These are phyloP conservation scores for Monosporascus sp. DNA, from an alignment of 2,329 filamentous ascomycete genomes.

Conservation along the genomic window DNA sequence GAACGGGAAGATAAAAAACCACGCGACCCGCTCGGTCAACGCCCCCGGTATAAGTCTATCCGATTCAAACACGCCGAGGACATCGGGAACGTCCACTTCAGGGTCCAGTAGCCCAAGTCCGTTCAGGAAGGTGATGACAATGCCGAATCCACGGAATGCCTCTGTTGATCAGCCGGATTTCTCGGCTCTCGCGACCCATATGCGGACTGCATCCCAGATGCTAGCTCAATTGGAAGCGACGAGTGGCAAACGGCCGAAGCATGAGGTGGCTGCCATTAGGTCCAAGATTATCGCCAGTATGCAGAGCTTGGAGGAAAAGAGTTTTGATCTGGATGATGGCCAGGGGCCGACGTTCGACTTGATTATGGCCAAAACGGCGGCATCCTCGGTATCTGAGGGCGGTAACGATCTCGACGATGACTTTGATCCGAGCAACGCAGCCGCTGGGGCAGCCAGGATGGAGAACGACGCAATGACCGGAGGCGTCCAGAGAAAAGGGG, in stretches of 20 bases:
- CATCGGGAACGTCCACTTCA: slow-evolving; percentile 62
- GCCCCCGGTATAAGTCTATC: slow-evolving; percentile 29
- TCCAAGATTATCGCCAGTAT: slow-evolving; percentile 86
- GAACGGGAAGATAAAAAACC: slow-evolving; percentile 16
- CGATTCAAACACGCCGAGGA: slow-evolving; percentile 60
- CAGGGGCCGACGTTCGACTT: slow-evolving; percentile 71
- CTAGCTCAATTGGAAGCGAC: slow-evolving; percentile 76
- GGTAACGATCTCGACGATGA: slow-evolving; percentile 28
- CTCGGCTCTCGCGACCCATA: slow-evolving; percentile 76
- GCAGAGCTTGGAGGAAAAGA: slow-evolving; percentile 82
- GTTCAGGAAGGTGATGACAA: slow-evolving; percentile 56
- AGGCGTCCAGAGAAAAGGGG: slow-evolving; percentile 72
- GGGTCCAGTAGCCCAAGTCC: slow-evolving; percentile 62
- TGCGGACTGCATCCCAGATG: slow-evolving; percentile 85
- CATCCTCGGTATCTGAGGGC: slow-evolving; percentile 35
- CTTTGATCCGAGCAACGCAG: slow-evolving; percentile 55
- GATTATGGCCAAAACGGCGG: slow-evolving; percentile 70
- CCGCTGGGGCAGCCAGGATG: slow-evolving; percentile 75
- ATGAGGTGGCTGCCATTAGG: slow-evolving; percentile 77
- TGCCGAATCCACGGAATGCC: slow-evolving; percentile 49
- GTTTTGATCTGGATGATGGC: slow-evolving; percentile 69
- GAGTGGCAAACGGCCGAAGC: slow-evolving; percentile 70
- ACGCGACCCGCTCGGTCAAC: slow-evolving; percentile 19
- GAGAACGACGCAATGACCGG: slow-evolving; percentile 86
- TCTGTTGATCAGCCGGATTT: slow-evolving; percentile 70